Evolutionary conservation across 148 eudicot genomes (phyloP), one percentile per base, ranked within the genome.

Genomic region (Chenopodium quinoa): DNA sequence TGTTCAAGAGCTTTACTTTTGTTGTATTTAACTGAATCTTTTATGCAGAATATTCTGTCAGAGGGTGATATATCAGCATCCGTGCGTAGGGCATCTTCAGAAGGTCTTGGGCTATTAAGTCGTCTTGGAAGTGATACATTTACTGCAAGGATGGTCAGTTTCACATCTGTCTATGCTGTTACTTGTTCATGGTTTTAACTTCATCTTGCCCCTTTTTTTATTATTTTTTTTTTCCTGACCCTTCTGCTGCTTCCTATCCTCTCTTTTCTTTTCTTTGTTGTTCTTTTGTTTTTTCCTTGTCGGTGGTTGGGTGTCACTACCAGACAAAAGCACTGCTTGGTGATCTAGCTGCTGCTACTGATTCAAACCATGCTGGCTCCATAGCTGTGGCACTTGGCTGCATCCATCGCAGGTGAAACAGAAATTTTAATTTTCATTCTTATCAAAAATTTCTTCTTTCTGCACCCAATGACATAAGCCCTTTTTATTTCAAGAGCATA

Each of bases 61-160:
- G 99, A 92, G 85, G 99, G 99, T 75, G 97, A 94, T 84, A 91
- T 93, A 69, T 90, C 92, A 86, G 88, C 94, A 84, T 89, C 97
- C 71, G 88, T 92, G 81, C 97, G 99, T 46, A 91, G 99, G 88
- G 99, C 98, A 82, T 92, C 95, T 74, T 87, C 97, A 68, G 99
- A 96, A 92, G 97, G 98, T 75, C 97, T 96, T 86, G 99, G 99
- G 70, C 84, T 93, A 80, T 86, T 96, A 86, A 93, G 97, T 82
- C 93, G 99, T 78, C 93, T 96, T 54, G 98, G 98, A 84, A 90
- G 87, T 88, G 99, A 96, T 87, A 85, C 80, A 2, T 93, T 90
- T 84, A 91, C 99, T 25, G 99, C 97, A 80, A 92, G 94, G 86
- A 86, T 93, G 97, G 99, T 96, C 52, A 85, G 98, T 88, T 81